Evolutionary conservation across 495 filamentous ascomycete species (phyloP), one percentile per base, ranked within the genome.

Genomic region (Tuber magnatum): DNA sequence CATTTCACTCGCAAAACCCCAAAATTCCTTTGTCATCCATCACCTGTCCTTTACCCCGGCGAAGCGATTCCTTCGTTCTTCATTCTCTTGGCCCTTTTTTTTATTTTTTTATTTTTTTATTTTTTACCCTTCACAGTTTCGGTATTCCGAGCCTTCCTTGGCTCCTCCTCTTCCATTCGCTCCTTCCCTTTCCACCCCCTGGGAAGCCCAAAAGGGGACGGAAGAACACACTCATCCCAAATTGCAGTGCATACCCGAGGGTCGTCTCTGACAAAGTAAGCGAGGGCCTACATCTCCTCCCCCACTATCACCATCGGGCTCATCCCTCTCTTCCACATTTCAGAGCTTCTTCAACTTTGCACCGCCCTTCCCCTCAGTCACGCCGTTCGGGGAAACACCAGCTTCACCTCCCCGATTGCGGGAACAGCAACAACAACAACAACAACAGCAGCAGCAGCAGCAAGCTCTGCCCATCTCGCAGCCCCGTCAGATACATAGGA

Each of bases 401-500:
- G 14, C 28, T 65, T 18, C 56, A 35, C 32, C 56, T 18, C 3
- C 56, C 14, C 16, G 32, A 28, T 12, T 14, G 12, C 6, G 14
- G 28, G n/a, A 12, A 16, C n/a, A 12, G n/a, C 51, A 10, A 32
- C 32, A 24, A n/a, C 51, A 61, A n/a, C n/a, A 61, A n/a, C 51
- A 61, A n/a, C 65, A 69, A 28, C n/a, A 38, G 18, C 69, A 32
- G 10, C 76, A 56, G 22, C 56, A 70, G 6, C 73, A 76, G 56
- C 44, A 76, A 40, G 39, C 71, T 32, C 72, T 65, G 12, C n/a
- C 41, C 22, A 24, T 69, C 56, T 28, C 77, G 10, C 80, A 82
- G 42, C 32, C 75, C 46, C 74, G 81, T 8, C 81, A 82, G 48
- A 82, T 82, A 48, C 81, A 82, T 70, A 68, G 81, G n/a, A 82